phyloP scores from a whole-genome alignment of 2,329 filamentous ascomycete genomes.

The Hypoxylon sp. region DNA sequence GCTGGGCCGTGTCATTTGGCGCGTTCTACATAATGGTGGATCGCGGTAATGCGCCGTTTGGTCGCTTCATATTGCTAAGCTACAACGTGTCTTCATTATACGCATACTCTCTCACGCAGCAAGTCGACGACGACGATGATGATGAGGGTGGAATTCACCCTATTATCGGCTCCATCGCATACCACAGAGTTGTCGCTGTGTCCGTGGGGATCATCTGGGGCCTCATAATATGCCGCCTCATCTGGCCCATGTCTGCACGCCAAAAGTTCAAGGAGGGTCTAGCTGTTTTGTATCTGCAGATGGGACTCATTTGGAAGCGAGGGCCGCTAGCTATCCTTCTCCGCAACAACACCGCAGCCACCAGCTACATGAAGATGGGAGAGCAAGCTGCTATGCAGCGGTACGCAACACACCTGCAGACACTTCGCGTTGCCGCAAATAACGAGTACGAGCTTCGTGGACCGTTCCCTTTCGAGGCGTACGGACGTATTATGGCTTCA shows the following conservation, averaged over 20 bases:
- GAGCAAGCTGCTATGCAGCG: slow-evolving; percentile 91
- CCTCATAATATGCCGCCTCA: slow-evolving; percentile 86
- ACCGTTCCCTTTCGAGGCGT: slow-evolving; percentile 83
- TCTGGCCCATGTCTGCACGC: slow-evolving; percentile 95
- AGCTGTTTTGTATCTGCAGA: slow-evolving; percentile 91
- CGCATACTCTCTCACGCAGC: slow-evolving; percentile 88
- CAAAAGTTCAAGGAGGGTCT: slow-evolving; percentile 90
- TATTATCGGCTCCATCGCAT: slow-evolving; percentile 87
- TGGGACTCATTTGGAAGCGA: slow-evolving; percentile 96
- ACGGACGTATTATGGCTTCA: slow-evolving; percentile 80
- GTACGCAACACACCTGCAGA: slow-evolving; percentile 81
- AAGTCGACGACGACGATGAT: slow-evolving; percentile 85
- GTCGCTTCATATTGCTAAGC: slow-evolving; percentile 92
- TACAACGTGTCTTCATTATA: slow-evolving; percentile 97
- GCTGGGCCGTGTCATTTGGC: slow-evolving; percentile 83
- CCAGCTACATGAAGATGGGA: slow-evolving; percentile 85
- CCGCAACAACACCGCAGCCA: slow-evolving; percentile 67
- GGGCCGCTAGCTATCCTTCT: slow-evolving; percentile 85
- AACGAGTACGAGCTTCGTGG: slow-evolving; percentile 91
- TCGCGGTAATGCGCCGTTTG: slow-evolving; percentile 87
- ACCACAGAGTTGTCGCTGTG: slow-evolving; percentile 90
- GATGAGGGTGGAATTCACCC: slow-evolving; percentile 90
- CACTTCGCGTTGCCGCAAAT: slow-evolving; percentile 78
- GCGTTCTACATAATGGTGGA: slow-evolving; percentile 94
- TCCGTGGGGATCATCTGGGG: slow-evolving; percentile 92